Evolutionary conservation across 2,329 filamentous ascomycete species (phyloP), one percentile per base, ranked within the genome.

Genomic region (Lasiodiplodia citricola): DNA sequence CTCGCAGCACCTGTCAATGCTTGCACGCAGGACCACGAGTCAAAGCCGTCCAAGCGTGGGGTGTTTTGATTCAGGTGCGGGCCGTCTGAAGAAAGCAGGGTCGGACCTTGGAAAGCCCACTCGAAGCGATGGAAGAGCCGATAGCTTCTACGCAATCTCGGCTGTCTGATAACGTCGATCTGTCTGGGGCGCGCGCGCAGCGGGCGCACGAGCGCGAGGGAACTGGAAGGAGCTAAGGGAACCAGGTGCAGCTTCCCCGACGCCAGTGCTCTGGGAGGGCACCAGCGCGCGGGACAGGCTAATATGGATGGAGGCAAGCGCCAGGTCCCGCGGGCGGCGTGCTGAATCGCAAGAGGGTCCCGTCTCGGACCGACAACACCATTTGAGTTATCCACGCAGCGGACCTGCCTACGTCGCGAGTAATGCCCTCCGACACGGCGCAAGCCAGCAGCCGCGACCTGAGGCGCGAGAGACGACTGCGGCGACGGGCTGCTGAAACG

Each of bases 211-310:
- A 21, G 44, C 44, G 44, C n/a, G 44, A 47, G 44, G 44, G 44
- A 23, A 28, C 64, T 66, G 70, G 69, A 52, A 70, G 71, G 70
- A 72, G 56, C 55, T 72, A 71, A 76, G 78, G 78, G 78, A 79
- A 78, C 78, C 74, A 79, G 71, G 18, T 65, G 69, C 62, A 64
- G 69, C 71, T 80, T 80, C 78, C 78, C 78, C 78, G 78, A 75
- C 74, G 73, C 76, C 69, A 71, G 70, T 69, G 76, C 75, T 75
- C 75, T 66, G 38, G 58, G 57, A 64, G 23, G 47, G 58, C 58
- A 65, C 58, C 52, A 51, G 38, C 47, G 65, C 51, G 52, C 56
- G 55, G 38, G 47, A 57, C 57, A 37, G 54, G 50, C 69, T 58
- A 52, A 64, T 55, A 52, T 52, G 41, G 60, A 65, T 68, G 57